Evolutionary conservation across 2,329 filamentous ascomycete genomes (phyloP), one percentile per base, ranked within the genome.

Genomic region (Sporothrix schenckii): DNA sequence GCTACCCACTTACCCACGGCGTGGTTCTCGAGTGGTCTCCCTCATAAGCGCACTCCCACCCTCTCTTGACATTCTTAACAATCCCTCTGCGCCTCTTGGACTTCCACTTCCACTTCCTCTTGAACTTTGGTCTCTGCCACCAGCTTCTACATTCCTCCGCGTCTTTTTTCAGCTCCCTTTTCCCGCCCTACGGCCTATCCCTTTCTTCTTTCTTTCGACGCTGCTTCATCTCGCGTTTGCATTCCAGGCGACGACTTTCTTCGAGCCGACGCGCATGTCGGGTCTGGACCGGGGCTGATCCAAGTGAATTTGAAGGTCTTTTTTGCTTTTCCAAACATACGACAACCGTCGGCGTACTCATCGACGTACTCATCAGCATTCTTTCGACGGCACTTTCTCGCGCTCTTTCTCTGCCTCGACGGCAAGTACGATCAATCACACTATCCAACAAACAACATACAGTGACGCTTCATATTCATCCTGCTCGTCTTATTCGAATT

Each of bases 251-350:
- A 58, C 34, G 24, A 56, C 14, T 24, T 34, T 39, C 27, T 39
- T 65, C 39, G 41, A 71, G 4, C 24, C 41, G 70, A 69, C 70
- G 70, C 70, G 70, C 60, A 27, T 27, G 19, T 61, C 65, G 58
- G 58, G 58, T 2, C 34, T 4, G 4, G 19, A 4, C 49, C 13
- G 14, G 21, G 21, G 66, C 52, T 65, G 49, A 63, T 39, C 60
- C 30, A 27, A 13, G 14, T 6, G 34, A 34, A 34, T 66, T 50
- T 58, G 13, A 27, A 47, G 52, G 19, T 65, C 50, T 56, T 53
- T 49, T 11, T 34, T 16, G 60, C 9, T 65, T 49, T 49, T 65
- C 13, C 44, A 6, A 65, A 34, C 27, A 50, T 11, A 50, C 61
- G 61, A 65, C 44, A 50, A 19, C 66, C 13, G 66, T 44, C 50